phyloP scores from a whole-genome alignment of 306 rosid genomes.

The Cucurbita maxima region DNA sequence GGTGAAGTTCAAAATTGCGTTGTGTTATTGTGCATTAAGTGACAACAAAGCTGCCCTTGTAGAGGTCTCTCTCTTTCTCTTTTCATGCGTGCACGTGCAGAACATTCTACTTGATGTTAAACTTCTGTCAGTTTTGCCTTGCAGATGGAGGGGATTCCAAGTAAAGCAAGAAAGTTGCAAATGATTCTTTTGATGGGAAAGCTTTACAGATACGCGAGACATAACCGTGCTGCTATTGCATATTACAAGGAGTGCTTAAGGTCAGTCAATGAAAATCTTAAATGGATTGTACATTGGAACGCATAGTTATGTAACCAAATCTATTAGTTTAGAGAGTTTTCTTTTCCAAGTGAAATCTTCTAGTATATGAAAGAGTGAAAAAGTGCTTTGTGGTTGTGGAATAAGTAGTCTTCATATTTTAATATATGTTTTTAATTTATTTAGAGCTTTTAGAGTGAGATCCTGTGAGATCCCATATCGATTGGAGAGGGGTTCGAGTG shows the following conservation, averaged over 20 bases:
- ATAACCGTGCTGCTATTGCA: constrained; percentile 74
- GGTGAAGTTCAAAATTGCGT: constrained; percentile 95
- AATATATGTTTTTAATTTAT: too few species aligned
- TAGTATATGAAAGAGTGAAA: neutral
- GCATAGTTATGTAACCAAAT: neutral
- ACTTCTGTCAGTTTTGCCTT: constrained; percentile 10
- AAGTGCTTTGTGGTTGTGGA: neutral
- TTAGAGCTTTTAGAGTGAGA: neutral
- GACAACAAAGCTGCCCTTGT: constrained; percentile 75
- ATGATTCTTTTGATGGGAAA: constrained; percentile 87
- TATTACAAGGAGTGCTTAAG: constrained; percentile 94
- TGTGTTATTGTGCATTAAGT: constrained; percentile 52
- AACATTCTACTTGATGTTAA: neutral
- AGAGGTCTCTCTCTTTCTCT: constrained; percentile 20
- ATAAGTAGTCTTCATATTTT: neutral
- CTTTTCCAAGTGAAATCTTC: neutral
- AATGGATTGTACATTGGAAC: neutral
- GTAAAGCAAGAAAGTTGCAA: constrained; percentile 69
- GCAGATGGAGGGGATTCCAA: constrained; percentile 92
- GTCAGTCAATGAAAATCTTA: constrained; percentile 24
- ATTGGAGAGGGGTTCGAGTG: too few species aligned
- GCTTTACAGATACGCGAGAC: constrained; percentile 68
- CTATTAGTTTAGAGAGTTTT: neutral
- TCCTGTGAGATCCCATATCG: neutral
- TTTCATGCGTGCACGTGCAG: neutral